Evolutionary conservation across 2,329 filamentous ascomycete species (phyloP), one percentile per base, ranked within the genome.

Genomic region (Pseudopithomyces chartarum): DNA sequence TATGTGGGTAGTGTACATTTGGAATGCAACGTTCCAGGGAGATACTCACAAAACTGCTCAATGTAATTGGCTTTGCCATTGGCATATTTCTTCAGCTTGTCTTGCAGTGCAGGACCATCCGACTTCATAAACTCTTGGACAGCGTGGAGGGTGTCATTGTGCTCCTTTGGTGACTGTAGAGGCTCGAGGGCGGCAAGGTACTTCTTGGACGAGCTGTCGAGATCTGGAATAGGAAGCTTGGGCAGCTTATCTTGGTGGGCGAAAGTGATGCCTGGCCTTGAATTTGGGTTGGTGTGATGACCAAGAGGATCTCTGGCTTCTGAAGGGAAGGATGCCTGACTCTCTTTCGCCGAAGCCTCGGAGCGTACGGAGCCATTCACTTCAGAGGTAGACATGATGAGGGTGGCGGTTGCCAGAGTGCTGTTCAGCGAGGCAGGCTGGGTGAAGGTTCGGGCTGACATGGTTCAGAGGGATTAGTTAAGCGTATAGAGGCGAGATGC

Each of bases 21-120:
- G 48, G 29, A 26, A 20, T 20, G n/a, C 47, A 56, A 46, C 43
- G 38, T 7, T 33, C 11, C 11, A 36, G 6, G 13, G 36, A 12
- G n/a, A 46, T 66, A 84, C 91, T 73, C 85, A 97, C 94, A 99
- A 68, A 99, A 99, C 70, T 99, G 95, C 74, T 98, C 95, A 67
- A 99, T 98, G 73, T 97, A 99, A 77, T 94, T 98, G 36, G 91
- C 91, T 78, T 93, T 94, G 43, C 90, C 92, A 47, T 87, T 87
- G 8, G 95, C 93, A 80, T 98, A 99, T 68, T 89, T 87, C 80
- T 93, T 95, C 55, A 98, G 79, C 75, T 90, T 93, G 59, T 95
- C 91, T 73, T 99, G 93, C 46, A 99, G 79, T 44, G 90, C 87
- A 0, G 90, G 91, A 0, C 95, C 95, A 61, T 97, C 93, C 0